Percentiles rank a stretch among this genome's conserved stretches.
Evolutionary conservation across 129 eudicot species (phyloP).

Genomic region (sunflower (Helianthus annuus)): HanXRQr2.0-SUNRISE NC_035447.2:56640761-56641260

Average conservation of each 20-base stretch:
- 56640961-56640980: neutral
- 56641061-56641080: neutral
- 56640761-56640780: neutral
- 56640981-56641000: neutral
- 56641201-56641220: slow-evolving; percentile 4
- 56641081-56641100: neutral
- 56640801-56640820: too few relatives aligned
- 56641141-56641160: neutral
- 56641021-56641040: neutral
- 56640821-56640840: too few relatives aligned
- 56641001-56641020: neutral
- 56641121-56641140: neutral
- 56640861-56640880: too few relatives aligned
- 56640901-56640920: too few relatives aligned
- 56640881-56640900: too few relatives aligned
- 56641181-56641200: too few relatives aligned
- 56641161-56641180: slow-evolving; percentile 1
- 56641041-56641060: neutral
- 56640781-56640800: neutral
- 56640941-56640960: neutral
- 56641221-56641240: slow-evolving; percentile 50
- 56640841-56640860: too few relatives aligned
- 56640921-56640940: neutral
- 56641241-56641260: slow-evolving; percentile 82
- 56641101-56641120: neutral